Base-by-base conservation (phyloP, 148 eudicot genomes). In the Chenopodium suecicum region DNA sequence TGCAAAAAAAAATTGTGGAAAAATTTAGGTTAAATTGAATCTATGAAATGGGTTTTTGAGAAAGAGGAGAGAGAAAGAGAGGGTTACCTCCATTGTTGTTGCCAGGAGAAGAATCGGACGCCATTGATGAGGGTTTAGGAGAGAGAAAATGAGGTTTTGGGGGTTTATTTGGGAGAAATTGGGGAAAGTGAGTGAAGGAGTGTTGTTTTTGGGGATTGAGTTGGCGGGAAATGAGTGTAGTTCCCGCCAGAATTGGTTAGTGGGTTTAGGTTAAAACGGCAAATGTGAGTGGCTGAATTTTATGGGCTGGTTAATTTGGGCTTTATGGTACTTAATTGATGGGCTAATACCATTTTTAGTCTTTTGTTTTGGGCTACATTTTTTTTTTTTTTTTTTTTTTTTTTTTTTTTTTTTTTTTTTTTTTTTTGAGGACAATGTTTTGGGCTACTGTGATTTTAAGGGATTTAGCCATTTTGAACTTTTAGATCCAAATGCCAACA, bases 91-190 rank as follows among this genome's bases (percentile, higher is more conserved):
- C 90, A 56, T 82, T 79, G 75, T 73, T 44, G 79, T 88, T 83
- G 4, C 81, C 86, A 31, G 92, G 91, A 48, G 92, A 83, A 31
- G 97, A 93, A 81, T 93, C 90, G 84, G 94, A 93, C 74, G 97
- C 97, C 97, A 91, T 93, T 34, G 81, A 47, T 50, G 78, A 65
- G 71, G 37, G 54, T 11, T 44, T 44, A 65, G 32, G 74, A 73
- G 87, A 75, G 82, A 78, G 79, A 66, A 87, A 77, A 73, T 54
- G 80, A 8, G 25, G 80, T 32, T 70, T 17, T 20, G 76, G 25
- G 62, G 0, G n/a, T 29, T 41, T 46, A 19, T 32, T 34, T 32
- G 46, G 78, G 22, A 48, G 19, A 54, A 65, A 16, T 48, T 16
- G 70, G 47, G 41, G 29, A 16, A 41, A 56, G 10, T 29, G 80